These are phyloP conservation scores for Tephrocybe sp. DNA, from an alignment of 768 basidiomycete species.

Conservation along the genomic window DNA sequence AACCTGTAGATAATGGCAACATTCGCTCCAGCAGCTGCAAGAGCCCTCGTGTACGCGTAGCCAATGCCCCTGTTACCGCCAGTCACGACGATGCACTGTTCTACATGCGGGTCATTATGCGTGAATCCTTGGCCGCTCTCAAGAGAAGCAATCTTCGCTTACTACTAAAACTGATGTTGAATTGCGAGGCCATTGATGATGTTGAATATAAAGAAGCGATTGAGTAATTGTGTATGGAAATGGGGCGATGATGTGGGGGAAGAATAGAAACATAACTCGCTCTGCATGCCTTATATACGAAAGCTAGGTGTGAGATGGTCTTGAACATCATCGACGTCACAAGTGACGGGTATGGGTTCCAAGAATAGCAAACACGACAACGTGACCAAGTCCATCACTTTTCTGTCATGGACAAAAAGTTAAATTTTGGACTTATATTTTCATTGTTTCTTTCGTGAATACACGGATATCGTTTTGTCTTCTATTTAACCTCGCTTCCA, in stretches of 20 bases:
- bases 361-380: no score
- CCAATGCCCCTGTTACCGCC: constrained; percentile 67
- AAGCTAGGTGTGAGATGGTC: no score
- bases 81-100: constrained; percentile 53
- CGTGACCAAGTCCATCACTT: no score
- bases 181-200: constrained; percentile 12
- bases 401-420: no score
- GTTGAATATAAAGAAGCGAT: neutral
- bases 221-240: neutral
- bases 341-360: no score
- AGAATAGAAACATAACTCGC: neutral
- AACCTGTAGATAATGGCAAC: constrained; percentile 64
- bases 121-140: neutral
- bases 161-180: constrained; percentile 28
- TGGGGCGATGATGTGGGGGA: neutral
- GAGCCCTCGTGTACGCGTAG: constrained; percentile 46
- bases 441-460: no score
- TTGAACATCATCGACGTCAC: no score
- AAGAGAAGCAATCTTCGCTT: neutral
- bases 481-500: no score
- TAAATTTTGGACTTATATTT: no score
- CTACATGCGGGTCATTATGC: constrained; percentile 21
- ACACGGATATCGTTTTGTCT: no score
- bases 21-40: constrained; percentile 52
- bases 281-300: no score